Evolutionary conservation across 2,329 filamentous ascomycete genomes (phyloP), one percentile per base, ranked within the genome.

Genomic region (Colletotrichum karsti): DNA sequence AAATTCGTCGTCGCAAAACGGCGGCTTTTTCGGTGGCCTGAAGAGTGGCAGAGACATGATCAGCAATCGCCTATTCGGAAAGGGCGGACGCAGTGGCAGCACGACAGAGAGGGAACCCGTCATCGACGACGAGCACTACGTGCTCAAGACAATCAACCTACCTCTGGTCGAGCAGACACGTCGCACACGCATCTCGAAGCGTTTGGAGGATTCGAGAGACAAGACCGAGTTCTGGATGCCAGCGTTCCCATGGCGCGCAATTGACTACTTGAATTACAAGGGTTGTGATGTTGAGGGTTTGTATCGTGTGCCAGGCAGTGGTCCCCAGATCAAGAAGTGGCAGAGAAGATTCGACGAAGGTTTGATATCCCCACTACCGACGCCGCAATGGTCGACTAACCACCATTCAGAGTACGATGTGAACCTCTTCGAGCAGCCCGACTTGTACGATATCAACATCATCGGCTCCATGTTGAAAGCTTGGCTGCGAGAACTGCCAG

Each of bases 161-260:
- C 94, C 94, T 1, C 83, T 98, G 30, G 87, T 97, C 26, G 92
- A 97, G 77, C 95, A 98, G 80, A 95, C 95, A 7, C 90, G 95
- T n/a, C 85, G 91, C 71, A 98, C 95, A 0, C 89, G 95, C 70
- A 98, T 98, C 76, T 97, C 94, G 7, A 97, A 95, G 80, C 90
- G 92, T 30, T 83, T 98, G 46, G 93, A 97, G 75, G 90, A 93
- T 69, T 97, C 95, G 9, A 89, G 91, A 70, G 95, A 98, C 76
- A 98, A 98, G 84, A 98, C 95, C 0, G 95, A 98, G 76, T 98
- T 97, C 76, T 98, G 95, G 95, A 97, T 98, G 95, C 95, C 95
- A 12, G 93, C 94, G 7, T 91, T 98, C 66, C 95, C 95, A 1
- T 98, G 95, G 92, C 88, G 95, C 70, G 97, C 94, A 66, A 98